A percentile compares a stretch with the other conserved stretches of the same genome.
Evolutionary conservation across 2,329 filamentous ascomycete species (phyloP).

Genomic region (Fragosphaeria purpurea): DNA sequence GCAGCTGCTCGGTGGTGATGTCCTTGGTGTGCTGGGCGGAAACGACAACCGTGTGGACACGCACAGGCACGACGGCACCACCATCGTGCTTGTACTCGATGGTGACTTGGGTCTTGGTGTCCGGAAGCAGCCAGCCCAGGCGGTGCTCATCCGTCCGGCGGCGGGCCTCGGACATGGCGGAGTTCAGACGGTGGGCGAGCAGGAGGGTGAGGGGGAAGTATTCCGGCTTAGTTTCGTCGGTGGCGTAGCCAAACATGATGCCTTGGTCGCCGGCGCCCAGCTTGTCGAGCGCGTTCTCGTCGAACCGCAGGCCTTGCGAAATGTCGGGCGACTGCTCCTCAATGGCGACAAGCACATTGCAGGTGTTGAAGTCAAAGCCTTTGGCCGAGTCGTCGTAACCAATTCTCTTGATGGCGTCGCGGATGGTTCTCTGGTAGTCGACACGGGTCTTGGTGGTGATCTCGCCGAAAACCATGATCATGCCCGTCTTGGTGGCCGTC

Average conservation of each 20-base stretch:
- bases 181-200: conserved; percentile 94
- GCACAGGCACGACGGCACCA: conserved; percentile 82
- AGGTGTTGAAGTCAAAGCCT: conserved; percentile 99
- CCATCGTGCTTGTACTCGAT: conserved; percentile 97
- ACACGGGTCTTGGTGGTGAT: conserved; percentile 93
- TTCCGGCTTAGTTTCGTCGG: conserved; percentile 88
- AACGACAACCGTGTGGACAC: conserved; percentile 94
- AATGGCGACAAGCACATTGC: conserved; percentile 96
- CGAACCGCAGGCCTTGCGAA: conserved; percentile 93
- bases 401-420: conserved; percentile 92
- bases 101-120: conserved; percentile 99
- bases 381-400: conserved; percentile 95
- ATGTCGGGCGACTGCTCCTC: conserved; percentile 99
- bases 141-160: conserved; percentile 54
- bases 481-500: conserved; percentile 98
- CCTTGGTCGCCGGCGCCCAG: conserved; percentile 98
- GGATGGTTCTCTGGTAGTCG: conserved; percentile 98
- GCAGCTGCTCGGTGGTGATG: conserved; percentile 83
- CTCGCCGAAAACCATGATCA: conserved; percentile 99
- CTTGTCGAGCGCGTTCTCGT: conserved; percentile 88
- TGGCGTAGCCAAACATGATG: conserved; percentile 99
- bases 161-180: conserved; percentile 83
- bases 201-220: conserved; percentile 88
- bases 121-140: conserved; percentile 89
- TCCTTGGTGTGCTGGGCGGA: conserved; percentile 87